phyloP scores from a whole-genome alignment of 345 rosid species.

The Garcia nutans region DNA sequence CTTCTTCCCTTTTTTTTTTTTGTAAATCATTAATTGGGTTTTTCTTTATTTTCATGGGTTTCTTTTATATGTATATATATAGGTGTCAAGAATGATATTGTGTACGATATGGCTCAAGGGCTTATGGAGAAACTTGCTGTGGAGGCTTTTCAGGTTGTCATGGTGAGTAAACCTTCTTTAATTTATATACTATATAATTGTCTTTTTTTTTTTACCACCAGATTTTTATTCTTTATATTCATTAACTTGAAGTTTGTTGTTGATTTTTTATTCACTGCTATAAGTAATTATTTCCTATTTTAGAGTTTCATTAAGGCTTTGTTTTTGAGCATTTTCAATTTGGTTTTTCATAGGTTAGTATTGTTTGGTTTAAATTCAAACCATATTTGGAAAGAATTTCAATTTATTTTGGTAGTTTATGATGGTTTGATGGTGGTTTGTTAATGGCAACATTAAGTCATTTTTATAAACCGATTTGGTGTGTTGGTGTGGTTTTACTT shows the following conservation, averaged over 20 bases:
- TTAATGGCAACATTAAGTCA: too few relatives aligned
- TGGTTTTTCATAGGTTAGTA: too few relatives aligned
- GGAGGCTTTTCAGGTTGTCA: conserved; percentile 74
- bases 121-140: conserved; percentile 77
- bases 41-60: neutral
- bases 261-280: neutral
- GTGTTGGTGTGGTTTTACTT: too few relatives aligned
- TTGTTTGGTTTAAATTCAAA: too few relatives aligned
- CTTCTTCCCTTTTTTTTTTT: neutral
- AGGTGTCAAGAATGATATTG: conserved; percentile 58
- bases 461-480: too few relatives aligned
- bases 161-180: conserved; percentile 41
- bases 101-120: conserved; percentile 57
- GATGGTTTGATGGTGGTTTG: too few relatives aligned
- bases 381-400: too few relatives aligned
- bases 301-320: too few relatives aligned
- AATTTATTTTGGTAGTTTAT: too few relatives aligned
- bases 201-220: neutral
- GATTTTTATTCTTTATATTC: neutral
- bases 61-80: conserved; percentile 11
- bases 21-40: neutral
- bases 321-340: too few relatives aligned
- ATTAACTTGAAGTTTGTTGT: neutral
- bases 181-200: neutral
- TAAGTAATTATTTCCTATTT: neutral